These are phyloP conservation scores for Aspergillus melleus DNA, from an alignment of 2,329 filamentous ascomycete genomes.

Conservation along the genomic window DNA sequence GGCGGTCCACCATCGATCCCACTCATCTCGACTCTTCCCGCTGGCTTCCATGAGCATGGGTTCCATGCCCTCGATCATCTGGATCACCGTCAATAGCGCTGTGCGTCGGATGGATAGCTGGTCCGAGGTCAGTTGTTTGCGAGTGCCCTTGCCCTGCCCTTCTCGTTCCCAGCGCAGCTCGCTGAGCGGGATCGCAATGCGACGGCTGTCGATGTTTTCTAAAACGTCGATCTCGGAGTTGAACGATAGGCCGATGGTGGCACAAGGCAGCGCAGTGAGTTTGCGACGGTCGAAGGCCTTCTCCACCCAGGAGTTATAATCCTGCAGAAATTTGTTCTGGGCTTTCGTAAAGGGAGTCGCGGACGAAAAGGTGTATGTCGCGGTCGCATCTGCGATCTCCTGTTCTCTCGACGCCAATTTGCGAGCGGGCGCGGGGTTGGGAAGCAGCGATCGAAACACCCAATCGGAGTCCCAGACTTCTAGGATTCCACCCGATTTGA, in stretches of 20 bases:
- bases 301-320: conserved; percentile 81
- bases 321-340: conserved; percentile 76
- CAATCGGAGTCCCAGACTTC: conserved; percentile 92
- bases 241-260: conserved; percentile 71
- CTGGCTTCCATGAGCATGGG: conserved; percentile 78
- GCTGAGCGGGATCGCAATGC: conserved; percentile 82
- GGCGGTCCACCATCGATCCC: conserved; percentile 83
- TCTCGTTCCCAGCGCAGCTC: conserved; percentile 87
- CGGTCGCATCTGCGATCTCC: conserved; percentile 65
- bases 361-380: conserved; percentile 78
- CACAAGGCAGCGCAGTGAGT: conserved; percentile 74
- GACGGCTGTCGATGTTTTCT: conserved; percentile 67
- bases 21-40: conserved; percentile 86
- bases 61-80: conserved; percentile 83
- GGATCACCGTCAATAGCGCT: conserved; percentile 77
- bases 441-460: conserved; percentile 76
- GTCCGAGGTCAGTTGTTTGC: conserved; percentile 61
- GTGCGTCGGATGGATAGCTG: conserved; percentile 75
- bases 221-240: conserved; percentile 77
- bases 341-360: conserved; percentile 80
- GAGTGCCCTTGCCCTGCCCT: conserved; percentile 38
- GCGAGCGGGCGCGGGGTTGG: conserved; percentile 66
- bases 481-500: conserved; percentile 74
- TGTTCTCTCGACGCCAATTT: conserved; percentile 62
- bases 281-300: conserved; percentile 72